These are phyloP conservation scores for Cyclostephanos tholiformis DNA, from an alignment of 108 stramenopile species.

Conservation along the genomic window DNA sequence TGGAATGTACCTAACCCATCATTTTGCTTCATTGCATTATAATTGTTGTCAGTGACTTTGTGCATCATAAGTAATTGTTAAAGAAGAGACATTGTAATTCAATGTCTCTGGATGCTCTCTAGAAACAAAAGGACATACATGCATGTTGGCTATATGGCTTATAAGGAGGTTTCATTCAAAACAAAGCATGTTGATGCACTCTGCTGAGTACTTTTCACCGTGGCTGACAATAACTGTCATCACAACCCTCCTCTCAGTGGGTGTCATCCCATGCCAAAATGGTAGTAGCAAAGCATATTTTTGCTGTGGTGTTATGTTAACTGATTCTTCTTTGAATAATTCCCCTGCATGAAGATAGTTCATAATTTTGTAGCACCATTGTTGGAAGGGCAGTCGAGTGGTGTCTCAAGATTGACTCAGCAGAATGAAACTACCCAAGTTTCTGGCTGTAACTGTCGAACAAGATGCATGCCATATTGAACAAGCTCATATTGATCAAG, in stretches of 20 bases:
- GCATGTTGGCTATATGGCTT: constrained; percentile 9
- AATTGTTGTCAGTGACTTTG: background rate
- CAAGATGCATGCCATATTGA: background rate
- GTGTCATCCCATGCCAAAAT: constrained; percentile 35
- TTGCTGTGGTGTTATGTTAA: background rate
- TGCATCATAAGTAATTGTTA: background rate
- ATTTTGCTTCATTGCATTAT: background rate
- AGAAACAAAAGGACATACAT: constrained; percentile 13
- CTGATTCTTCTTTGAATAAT: background rate
- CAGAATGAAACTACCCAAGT: constrained; percentile 22
- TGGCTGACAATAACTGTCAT: constrained; percentile 10
- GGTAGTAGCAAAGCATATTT: constrained; percentile 24
- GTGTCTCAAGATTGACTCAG: constrained; percentile 16
- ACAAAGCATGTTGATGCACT: constrained; percentile 6
- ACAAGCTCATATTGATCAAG: constrained; percentile 29
- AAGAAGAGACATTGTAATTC: constrained; percentile 9
- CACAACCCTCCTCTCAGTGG: constrained; percentile 5
- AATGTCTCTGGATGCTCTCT: constrained; percentile 21
- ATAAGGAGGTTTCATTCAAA: background rate
- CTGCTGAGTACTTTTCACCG: background rate
- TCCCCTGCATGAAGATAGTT: background rate
- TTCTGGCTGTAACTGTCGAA: background rate
- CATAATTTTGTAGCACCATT: constrained; percentile 1
- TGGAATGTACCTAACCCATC: constrained; percentile 2
- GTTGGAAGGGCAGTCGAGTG: background rate